phyloP scores from a whole-genome alignment of 2,329 filamentous ascomycete species.

The Ascochyta clinopodiicola region DNA sequence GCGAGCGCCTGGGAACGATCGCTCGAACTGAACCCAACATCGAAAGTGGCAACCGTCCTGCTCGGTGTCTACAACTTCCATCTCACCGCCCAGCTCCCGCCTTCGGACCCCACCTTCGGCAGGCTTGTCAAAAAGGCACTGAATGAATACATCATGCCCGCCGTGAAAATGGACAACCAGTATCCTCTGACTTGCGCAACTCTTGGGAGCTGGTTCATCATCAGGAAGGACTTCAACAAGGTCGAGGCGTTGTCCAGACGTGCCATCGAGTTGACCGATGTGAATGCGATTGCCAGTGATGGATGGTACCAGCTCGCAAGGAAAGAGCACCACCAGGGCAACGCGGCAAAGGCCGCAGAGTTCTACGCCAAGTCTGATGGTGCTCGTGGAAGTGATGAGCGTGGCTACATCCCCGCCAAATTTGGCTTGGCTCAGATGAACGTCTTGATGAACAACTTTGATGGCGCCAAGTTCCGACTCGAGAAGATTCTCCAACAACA shows the following conservation, averaged over 20 bases:
- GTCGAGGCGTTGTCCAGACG: slow-evolving; percentile 89
- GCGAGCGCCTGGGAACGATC: slow-evolving; percentile 88
- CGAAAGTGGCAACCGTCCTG: slow-evolving; percentile 88
- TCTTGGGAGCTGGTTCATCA: slow-evolving; percentile 88
- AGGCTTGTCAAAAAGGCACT: slow-evolving; percentile 90
- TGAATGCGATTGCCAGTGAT: slow-evolving; percentile 95
- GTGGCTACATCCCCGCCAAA: slow-evolving; percentile 90
- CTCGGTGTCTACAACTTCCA: slow-evolving; percentile 91
- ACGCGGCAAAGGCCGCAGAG: slow-evolving; percentile 77
- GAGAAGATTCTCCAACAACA: slow-evolving; percentile 93
- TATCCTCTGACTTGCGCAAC: slow-evolving; percentile 88
- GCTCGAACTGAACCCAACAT: slow-evolving; percentile 80
- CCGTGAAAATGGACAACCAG: slow-evolving; percentile 92
- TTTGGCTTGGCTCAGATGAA: slow-evolving; percentile 92
- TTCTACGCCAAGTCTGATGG: slow-evolving; percentile 92
- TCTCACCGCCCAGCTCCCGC: slow-evolving; percentile 79
- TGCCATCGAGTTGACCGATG: slow-evolving; percentile 93
- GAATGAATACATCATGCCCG: slow-evolving; percentile 90
- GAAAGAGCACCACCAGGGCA: slow-evolving; percentile 85
- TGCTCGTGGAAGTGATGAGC: slow-evolving; percentile 87
- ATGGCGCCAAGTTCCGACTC: slow-evolving; percentile 89
- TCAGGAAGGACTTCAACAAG: slow-evolving; percentile 78
- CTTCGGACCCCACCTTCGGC: slow-evolving; percentile 84
- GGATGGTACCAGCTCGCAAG: slow-evolving; percentile 95
- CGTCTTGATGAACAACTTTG: slow-evolving; percentile 81